Evolutionary conservation across 352 stramenopile species (phyloP), one percentile per base, ranked within the genome.

Genomic region (Phytophthora palmivora): DNA sequence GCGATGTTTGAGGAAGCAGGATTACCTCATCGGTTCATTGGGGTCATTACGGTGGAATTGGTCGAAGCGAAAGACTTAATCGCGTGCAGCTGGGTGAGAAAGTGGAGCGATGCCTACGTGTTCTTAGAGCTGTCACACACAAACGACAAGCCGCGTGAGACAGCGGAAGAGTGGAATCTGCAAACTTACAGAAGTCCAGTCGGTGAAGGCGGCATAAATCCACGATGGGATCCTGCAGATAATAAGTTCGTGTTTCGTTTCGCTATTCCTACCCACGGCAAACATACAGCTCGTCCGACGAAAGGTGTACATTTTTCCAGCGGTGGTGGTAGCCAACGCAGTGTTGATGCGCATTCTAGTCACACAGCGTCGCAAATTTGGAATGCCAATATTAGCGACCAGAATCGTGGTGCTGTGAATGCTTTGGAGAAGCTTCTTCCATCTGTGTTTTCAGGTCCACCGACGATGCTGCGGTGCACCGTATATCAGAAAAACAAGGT

Each of bases 401-500:
- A 67, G n/a, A 75, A 67, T 44, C 47, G 66, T 28, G 57, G 54
- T 18, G 71, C 79, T 28, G 55, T 76, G 32, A 49, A 74, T 33
- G 79, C 72, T 19, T 56, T 92, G 9, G 81, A 91, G 38, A 75
- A 79, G 33, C 53, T 92, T 18, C 78, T 91, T 22, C 70, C 88
- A 50, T 76, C 86, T 11, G 68, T 81, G 9, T 92, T 86, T 71
- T 73, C 63, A 6, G 85, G 85, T 2, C 85, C 85, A 11, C 83
- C 85, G 3, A 56, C 84, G 15, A 69, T 80, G 42, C 55, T 92
- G 32, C 67, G 75, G 37, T 91, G 79, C 36, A 76, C 82, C 1
- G 72, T 92, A 12, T 94, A 82, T 61, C 81, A 94, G 63, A 92
- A 92, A 63, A 92, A 83, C 65, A 91, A 88, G 57, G 53, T 94